Percentiles rank a stretch among this genome's conserved stretches.
These are phyloP conservation scores for Yamadazyma sp. DNA, from an alignment of 1,139 yeast species.

Conservation along the genomic window DNA sequence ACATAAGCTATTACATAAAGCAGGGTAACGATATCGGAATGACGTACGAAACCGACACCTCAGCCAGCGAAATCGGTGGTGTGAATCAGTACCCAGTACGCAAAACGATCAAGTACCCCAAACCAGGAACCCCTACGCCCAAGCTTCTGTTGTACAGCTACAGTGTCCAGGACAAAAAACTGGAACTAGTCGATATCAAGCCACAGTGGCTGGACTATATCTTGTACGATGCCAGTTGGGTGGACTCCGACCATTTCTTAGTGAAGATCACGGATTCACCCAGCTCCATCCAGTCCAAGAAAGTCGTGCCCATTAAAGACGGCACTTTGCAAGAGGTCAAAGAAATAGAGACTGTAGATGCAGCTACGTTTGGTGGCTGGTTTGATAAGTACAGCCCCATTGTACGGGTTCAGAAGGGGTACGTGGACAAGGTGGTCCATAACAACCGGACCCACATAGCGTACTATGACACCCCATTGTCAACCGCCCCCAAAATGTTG, in stretches of 20 bases:
- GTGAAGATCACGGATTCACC: slow-evolving; percentile 71
- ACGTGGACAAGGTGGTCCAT: slow-evolving; percentile 70
- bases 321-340: slow-evolving; percentile 8
- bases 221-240: slow-evolving; percentile 75
- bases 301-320: slow-evolving; percentile 34
- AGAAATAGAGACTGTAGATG: slow-evolving; percentile 16
- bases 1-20: slow-evolving; percentile 62
- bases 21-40: slow-evolving; percentile 30
- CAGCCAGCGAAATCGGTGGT: slow-evolving; percentile 17
- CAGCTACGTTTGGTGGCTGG: slow-evolving; percentile 60
- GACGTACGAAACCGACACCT: slow-evolving; percentile 19
- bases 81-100: slow-evolving; percentile 57
- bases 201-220: slow-evolving; percentile 43
- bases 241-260: slow-evolving; percentile 53
- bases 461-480: slow-evolving; percentile 51
- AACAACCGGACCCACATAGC: slow-evolving; percentile 69
- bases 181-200: slow-evolving; percentile 19
- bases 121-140: slow-evolving; percentile 83
- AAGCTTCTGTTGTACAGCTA: slow-evolving; percentile 47
- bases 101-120: slow-evolving; percentile 71
- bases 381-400: slow-evolving; percentile 43
- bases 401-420: slow-evolving; percentile 49
- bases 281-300: slow-evolving; percentile 60
- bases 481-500: slow-evolving; percentile 40
- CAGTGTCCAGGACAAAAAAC: slow-evolving; percentile 27